A percentile compares a stretch with the other conserved stretches of the same genome.
Conservation (phyloP, 306 rosid genomes). For the Vigna hirtella region DNA sequence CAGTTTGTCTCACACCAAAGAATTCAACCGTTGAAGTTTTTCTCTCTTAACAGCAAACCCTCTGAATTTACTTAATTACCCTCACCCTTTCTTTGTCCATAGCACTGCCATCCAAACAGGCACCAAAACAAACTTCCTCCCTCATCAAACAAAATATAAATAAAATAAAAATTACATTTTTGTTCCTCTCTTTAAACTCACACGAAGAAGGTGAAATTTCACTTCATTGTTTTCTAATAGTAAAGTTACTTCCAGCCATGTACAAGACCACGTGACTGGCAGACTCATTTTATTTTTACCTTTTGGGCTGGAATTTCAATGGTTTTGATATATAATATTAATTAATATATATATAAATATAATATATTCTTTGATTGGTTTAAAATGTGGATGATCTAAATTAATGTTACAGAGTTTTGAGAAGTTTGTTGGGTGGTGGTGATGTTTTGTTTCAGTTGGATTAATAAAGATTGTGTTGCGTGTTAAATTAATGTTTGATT, state of each 20-base stretch:
- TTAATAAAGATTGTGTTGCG: constrained; percentile 15
- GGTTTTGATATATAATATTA: constrained; percentile 33
- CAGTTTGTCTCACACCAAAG: constrained; percentile 69
- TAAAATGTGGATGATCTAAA: constrained; percentile 28
- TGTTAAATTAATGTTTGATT: constrained; percentile 22
- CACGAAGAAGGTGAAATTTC: not conserved
- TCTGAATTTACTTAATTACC: not conserved
- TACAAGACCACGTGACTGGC: constrained; percentile 58
- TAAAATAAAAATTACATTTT: constrained; percentile 44
- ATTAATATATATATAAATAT: constrained; percentile 40
- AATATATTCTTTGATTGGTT: constrained; percentile 53
- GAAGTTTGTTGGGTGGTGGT: constrained; percentile 2
- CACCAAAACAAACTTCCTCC: constrained; percentile 20
- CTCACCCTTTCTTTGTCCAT: not conserved
- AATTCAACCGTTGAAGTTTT: constrained; percentile 82
- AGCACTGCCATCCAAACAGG: constrained; percentile 47
- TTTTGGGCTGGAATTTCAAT: constrained; percentile 46
- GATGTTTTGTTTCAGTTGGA: constrained; percentile 4
- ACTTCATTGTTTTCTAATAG: constrained; percentile 16
- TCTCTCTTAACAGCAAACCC: constrained; percentile 50
- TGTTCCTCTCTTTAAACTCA: not conserved
- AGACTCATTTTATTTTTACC: constrained; percentile 42
- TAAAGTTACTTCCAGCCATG: constrained; percentile 47
- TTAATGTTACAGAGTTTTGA: not conserved
- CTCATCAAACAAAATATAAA: constrained; percentile 19